Conservation (phyloP, 192 early-diverging fungal genomes). For the Umbelopsis isabellina region DNA sequence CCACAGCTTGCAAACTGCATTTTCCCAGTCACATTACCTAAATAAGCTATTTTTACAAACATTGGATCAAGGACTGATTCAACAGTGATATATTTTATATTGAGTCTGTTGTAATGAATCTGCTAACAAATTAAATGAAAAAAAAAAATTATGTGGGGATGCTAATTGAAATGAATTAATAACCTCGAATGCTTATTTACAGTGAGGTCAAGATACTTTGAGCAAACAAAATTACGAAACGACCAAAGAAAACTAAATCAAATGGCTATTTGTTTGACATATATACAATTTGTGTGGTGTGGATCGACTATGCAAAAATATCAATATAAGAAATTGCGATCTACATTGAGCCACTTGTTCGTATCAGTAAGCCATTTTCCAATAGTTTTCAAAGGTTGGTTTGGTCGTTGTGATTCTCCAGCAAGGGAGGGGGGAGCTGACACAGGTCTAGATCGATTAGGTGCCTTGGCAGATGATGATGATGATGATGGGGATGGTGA, state of each 20-base stretch:
- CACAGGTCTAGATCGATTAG: background rate
- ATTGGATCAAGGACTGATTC: too few relatives aligned
- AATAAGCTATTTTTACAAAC: background rate
- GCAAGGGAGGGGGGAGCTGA: conserved; percentile 7
- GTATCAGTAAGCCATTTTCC: conserved; percentile 17
- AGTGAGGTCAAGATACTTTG: background rate
- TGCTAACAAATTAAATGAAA: background rate
- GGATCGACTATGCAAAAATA: background rate
- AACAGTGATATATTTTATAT: too few relatives aligned
- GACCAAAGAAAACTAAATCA: background rate
- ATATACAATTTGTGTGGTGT: background rate
- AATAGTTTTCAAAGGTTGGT: background rate
- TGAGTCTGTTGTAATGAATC: too few relatives aligned
- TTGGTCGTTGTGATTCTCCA: background rate
- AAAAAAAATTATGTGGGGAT: background rate
- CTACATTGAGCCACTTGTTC: conserved; percentile 21
- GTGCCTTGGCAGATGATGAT: too few relatives aligned
- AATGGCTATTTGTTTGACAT: background rate
- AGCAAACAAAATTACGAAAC: background rate
- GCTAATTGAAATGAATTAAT: too few relatives aligned
- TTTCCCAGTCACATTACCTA: background rate
- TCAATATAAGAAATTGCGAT: conserved; percentile 6
- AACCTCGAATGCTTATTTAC: background rate
- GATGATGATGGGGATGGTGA: too few relatives aligned
- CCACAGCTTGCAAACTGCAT: background rate